Percentiles rank a stretch among this genome's conserved stretches.
phyloP scores from a whole-genome alignment of 192 early-diverging fungal genomes.

The Backusella psychrophila region DNA sequence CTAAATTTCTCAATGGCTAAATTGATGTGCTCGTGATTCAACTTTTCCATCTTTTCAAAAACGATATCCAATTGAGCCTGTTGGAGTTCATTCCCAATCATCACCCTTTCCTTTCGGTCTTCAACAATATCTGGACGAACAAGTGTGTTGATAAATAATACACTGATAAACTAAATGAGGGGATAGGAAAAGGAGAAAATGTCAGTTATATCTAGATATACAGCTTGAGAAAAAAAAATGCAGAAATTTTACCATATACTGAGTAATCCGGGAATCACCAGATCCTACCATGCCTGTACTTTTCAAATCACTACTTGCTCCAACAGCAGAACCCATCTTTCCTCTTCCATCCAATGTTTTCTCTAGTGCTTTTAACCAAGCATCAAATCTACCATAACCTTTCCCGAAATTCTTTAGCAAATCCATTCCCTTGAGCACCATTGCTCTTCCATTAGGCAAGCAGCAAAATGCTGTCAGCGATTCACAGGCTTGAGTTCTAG shows the following conservation, averaged over 20 bases:
- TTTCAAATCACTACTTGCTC: constrained; percentile 67
- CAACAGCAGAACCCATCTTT: constrained; percentile 71
- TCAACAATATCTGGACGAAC: constrained; percentile 58
- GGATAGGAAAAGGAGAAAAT: background rate
- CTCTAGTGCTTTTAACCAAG: constrained; percentile 69
- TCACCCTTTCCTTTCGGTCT: constrained; percentile 64
- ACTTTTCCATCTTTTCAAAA: constrained; percentile 19
- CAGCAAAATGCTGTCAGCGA: constrained; percentile 73
- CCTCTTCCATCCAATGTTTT: constrained; percentile 71
- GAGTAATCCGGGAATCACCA: constrained; percentile 53
- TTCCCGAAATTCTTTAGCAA: constrained; percentile 57
- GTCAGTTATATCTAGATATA: background rate
- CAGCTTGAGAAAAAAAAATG: background rate
- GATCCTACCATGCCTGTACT: constrained; percentile 46
- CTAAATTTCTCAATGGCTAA: constrained; percentile 24
- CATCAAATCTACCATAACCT: constrained; percentile 38
- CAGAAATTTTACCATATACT: constrained; percentile 59
- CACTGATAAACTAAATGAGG: constrained; percentile 55
- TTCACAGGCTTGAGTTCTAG: constrained; percentile 66
- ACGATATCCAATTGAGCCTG: constrained; percentile 46
- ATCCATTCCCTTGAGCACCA: constrained; percentile 74
- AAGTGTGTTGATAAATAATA: constrained; percentile 75
- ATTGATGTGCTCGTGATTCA: constrained; percentile 29
- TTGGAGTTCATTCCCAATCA: constrained; percentile 67
- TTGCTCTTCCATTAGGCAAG: constrained; percentile 66